Percentiles rank a stretch among this genome's conserved stretches.
Conservation (phyloP, 2,329 filamentous ascomycete genomes). For the Cladosporium sp. region DNA sequence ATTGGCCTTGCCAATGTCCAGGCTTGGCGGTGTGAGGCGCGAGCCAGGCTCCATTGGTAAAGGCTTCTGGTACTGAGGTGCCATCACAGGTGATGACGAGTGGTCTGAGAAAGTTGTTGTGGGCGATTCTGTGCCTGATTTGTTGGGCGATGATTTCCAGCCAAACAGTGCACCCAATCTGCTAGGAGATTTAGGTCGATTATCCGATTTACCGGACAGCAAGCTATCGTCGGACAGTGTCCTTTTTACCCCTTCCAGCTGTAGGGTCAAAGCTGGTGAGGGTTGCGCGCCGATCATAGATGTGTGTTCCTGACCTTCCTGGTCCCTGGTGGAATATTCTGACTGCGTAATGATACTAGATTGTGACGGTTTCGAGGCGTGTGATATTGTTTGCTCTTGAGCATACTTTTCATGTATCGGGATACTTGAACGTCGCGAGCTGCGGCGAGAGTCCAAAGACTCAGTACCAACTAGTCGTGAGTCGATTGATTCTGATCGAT, state of each 20-base stretch:
- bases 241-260: slow-evolving; percentile 31
- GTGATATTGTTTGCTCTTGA: slow-evolving; percentile 21
- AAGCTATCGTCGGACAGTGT: slow-evolving; percentile 32
- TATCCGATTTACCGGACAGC: slow-evolving; percentile 13
- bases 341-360: slow-evolving; percentile 23
- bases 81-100: slow-evolving; percentile 55
- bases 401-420: slow-evolving; percentile 26
- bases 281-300: slow-evolving; percentile 23
- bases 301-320: slow-evolving; percentile 2
- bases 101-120: slow-evolving; percentile 61
- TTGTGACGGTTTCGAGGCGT: slow-evolving; percentile 23
- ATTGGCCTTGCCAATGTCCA: slow-evolving; percentile 52
- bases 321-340: slow-evolving; percentile 10
- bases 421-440: slow-evolving; percentile 22
- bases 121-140: slow-evolving; percentile 49
- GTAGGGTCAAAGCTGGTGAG: slow-evolving; percentile 31
- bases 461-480: slow-evolving; percentile 21
- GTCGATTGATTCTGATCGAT: slow-evolving; percentile 25
- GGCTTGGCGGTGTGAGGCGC: slow-evolving; percentile 40
- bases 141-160: slow-evolving; percentile 56
- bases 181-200: slow-evolving; percentile 43
- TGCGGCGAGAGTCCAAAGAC: slow-evolving; percentile 21
- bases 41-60: slow-evolving; percentile 28
- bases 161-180: slow-evolving; percentile 63
- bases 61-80: slow-evolving; percentile 38